Evolutionary conservation across 345 rosid genomes (phyloP), one percentile per base, ranked within the genome.

Genomic region (Rhizophora apiculata): DNA sequence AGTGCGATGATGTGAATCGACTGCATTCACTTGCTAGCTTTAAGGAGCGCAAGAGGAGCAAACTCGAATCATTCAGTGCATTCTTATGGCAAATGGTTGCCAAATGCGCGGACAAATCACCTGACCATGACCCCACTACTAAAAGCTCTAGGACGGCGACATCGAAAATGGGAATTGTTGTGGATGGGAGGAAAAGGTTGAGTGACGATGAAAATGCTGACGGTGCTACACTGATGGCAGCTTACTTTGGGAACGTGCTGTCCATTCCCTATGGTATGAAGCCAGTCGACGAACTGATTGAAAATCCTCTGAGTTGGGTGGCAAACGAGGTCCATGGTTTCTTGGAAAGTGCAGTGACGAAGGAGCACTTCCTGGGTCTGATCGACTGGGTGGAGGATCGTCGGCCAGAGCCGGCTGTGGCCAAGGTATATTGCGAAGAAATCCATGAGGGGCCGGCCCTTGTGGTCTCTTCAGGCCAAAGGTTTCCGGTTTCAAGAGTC

Each of bases 321-420:
- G 82, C 97, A 2, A 64, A 73, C 19, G 81, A 80, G 61, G 89
- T 89, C 29, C 97, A 87, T 62, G 68, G 77, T 7, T 81, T 86
- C 64, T 32, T 89, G 52, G 63, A 60, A 62, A 68, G 15, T 0
- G 81, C 85, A 3, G 77, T 64, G 21, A 87, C 85, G 1, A 69
- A 76, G 77, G 91, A 87, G 58, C 95, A 91, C 74, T 89, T 91
- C 79, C 68, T 89, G 76, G 85, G 84, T 11, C 72, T 91, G 73
- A 84, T 91, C 61, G 97, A 91, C 66, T 91, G 92, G 93, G 91
- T 91, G 15, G 93, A 91, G 77, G 84, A 79, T 2, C 85, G 57
- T 10, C 85, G 88, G 9, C 97, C 97, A 0, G 75, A 69, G 53
- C 84, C 85, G 2, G 78, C 80, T 16, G 6, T 84, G 67, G 72